These are phyloP conservation scores for Nematocida ironsii DNA, from an alignment of 371 early-diverging fungal genomes.

Conservation along the genomic window DNA sequence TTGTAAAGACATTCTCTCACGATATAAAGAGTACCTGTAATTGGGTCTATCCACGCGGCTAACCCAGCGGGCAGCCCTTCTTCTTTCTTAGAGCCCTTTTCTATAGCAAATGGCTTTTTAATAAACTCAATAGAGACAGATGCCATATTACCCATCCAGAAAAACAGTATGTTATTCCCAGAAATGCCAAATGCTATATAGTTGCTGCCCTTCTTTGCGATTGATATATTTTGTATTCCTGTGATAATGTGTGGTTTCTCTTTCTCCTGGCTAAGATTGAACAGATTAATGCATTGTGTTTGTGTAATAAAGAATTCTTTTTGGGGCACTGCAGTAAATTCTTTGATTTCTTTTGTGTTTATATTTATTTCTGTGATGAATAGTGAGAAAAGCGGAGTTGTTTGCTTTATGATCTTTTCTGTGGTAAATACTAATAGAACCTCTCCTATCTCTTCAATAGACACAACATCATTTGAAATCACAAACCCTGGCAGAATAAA, in stretches of 20 bases:
- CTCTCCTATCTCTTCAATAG: slow-evolving; percentile 1
- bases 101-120: slow-evolving; percentile 7
- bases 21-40: slow-evolving; percentile 9
- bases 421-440: background rate
- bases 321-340: background rate
- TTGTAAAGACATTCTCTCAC: background rate
- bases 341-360: slow-evolving; percentile 4
- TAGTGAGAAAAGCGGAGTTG: slow-evolving; percentile 43
- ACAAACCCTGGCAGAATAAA: slow-evolving; percentile 12
- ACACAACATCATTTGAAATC: background rate
- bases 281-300: background rate
- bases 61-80: background rate
- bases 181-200: slow-evolving; percentile 14
- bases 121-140: background rate
- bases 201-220: background rate
- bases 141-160: background rate
- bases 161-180: background rate
- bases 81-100: slow-evolving; percentile 2
- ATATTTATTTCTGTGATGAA: slow-evolving; percentile 25
- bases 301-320: background rate
- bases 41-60: slow-evolving; percentile 26
- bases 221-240: background rate
- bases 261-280: background rate
- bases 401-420: background rate
- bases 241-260: slow-evolving; percentile 6